A percentile compares a stretch with the other conserved stretches of the same genome.
Conservation (phyloP, 345 rosid genomes). For the Conringia planisiliqua region DNA sequence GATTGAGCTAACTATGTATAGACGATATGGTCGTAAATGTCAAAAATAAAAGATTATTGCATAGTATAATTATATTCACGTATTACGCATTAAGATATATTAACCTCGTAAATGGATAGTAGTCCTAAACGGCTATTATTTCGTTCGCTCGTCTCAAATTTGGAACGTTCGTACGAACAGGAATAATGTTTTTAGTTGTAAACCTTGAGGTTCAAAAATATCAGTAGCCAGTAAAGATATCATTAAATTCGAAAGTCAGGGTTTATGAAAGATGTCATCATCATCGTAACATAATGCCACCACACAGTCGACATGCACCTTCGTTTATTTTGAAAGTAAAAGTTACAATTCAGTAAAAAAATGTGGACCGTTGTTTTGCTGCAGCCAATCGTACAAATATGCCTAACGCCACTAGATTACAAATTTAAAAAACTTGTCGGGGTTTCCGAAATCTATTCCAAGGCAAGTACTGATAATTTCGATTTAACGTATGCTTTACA, state of each 20-base stretch:
- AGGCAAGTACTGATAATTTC: not conserved
- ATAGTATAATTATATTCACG: too few relatives aligned
- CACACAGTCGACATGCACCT: conserved; percentile 5
- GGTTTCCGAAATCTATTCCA: not conserved
- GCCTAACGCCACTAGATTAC: conserved; percentile 10
- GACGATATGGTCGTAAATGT: too few relatives aligned
- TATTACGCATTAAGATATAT: too few relatives aligned
- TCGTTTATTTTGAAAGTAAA: not conserved
- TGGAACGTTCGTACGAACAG: not conserved
- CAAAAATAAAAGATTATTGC: too few relatives aligned
- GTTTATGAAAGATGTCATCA: conserved; percentile 26
- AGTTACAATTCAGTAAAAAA: not conserved
- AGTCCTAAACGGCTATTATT: not conserved
- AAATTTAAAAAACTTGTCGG: conserved; percentile 12
- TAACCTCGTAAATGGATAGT: too few relatives aligned
- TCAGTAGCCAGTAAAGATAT: not conserved
- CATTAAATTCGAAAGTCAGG: not conserved
- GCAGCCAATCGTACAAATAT: conserved; percentile 7
- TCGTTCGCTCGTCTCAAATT: not conserved
- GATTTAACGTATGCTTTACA: conserved; percentile 1
- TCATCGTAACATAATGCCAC: conserved; percentile 26
- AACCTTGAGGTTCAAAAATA: not conserved
- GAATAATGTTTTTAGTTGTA: not conserved
- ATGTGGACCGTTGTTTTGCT: conserved; percentile 24
- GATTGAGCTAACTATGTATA: too few relatives aligned